A percentile compares a stretch with the other conserved stretches of the same genome.
Conservation (phyloP, 2,329 filamentous ascomycete species). For the Pseudogymnoascus sp. region DNA sequence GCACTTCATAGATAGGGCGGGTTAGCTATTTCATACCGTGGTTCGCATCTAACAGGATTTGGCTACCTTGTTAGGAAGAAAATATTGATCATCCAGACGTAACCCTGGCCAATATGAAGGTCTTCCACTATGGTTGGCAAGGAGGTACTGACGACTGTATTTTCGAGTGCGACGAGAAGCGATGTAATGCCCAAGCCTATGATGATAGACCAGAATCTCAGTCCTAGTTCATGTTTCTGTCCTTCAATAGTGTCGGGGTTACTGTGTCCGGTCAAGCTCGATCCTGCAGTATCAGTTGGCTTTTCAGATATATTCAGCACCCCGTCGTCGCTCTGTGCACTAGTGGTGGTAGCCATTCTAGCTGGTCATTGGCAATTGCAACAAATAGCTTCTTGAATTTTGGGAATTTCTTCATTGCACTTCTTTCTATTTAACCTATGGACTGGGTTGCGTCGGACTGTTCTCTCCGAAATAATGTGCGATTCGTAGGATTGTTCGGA, state of each 20-base stretch:
- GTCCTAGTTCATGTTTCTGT: not conserved
- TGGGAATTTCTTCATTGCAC: not conserved
- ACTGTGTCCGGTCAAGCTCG: not conserved
- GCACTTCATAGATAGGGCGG: slow-evolving; percentile 21
- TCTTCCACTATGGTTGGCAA: slow-evolving; percentile 16
- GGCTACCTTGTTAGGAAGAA: slow-evolving; percentile 8
- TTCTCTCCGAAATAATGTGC: not conserved
- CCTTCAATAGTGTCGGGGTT: not conserved
- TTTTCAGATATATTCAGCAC: not conserved
- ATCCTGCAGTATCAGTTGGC: not conserved
- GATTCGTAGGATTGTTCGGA: not conserved
- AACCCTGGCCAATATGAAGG: slow-evolving; percentile 10
- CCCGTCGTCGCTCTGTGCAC: not conserved
- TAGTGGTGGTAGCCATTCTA: not conserved
- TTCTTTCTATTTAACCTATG: not conserved
- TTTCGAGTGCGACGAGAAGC: slow-evolving; percentile 12
- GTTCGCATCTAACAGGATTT: slow-evolving; percentile 9
- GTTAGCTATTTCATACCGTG: not conserved
- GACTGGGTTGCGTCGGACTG: not conserved
- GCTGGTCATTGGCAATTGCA: not conserved
- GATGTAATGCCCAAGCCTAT: not conserved
- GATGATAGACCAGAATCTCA: slow-evolving; percentile 3
- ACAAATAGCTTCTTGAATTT: not conserved
- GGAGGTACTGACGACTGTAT: slow-evolving; percentile 15
- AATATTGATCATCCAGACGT: slow-evolving; percentile 16